A percentile compares a stretch with the other conserved stretches of the same genome.
Conservation (phyloP, 192 early-diverging fungal genomes). For the Jimgerdemannia flammicorona region DNA sequence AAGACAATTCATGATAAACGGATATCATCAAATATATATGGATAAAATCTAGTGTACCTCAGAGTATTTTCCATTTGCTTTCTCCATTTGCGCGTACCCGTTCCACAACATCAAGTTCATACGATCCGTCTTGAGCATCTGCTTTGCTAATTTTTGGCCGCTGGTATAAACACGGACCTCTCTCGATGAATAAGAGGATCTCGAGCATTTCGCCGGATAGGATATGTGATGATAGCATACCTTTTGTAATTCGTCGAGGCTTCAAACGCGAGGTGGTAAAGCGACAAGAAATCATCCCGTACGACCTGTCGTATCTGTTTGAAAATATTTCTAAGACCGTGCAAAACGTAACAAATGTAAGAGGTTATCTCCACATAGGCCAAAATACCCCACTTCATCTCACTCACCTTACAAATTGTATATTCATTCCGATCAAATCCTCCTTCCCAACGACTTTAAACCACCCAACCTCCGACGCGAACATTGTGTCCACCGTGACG, state of each 20-base stretch:
- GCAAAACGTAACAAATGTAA: too few relatives aligned
- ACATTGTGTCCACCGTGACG: conserved; percentile 25
- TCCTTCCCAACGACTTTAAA: conserved; percentile 15
- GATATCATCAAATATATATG: neutral
- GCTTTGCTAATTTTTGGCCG: conserved; percentile 43
- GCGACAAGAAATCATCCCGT: conserved; percentile 23
- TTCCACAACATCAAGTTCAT: conserved; percentile 51
- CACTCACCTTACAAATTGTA: conserved; percentile 30
- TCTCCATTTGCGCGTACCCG: conserved; percentile 50
- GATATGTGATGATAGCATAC: neutral
- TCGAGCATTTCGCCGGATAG: too few relatives aligned
- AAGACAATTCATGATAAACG: neutral
- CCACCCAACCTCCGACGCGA: conserved; percentile 26
- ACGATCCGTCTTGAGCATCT: conserved; percentile 32
- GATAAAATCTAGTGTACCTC: conserved; percentile 31
- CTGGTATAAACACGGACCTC: conserved; percentile 12
- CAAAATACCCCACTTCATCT: neutral
- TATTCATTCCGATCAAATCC: conserved; percentile 12
- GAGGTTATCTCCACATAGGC: neutral
- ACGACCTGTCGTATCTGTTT: conserved; percentile 36
- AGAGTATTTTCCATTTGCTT: conserved; percentile 29
- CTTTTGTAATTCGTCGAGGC: conserved; percentile 26
- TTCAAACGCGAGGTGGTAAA: conserved; percentile 43
- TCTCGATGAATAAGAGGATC: neutral
- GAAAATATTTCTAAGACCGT: conserved; percentile 36